Evolutionary conservation across 2,329 filamentous ascomycete genomes (phyloP), one percentile per base, ranked within the genome.

Genomic region (Hypocreales sp.): DNA sequence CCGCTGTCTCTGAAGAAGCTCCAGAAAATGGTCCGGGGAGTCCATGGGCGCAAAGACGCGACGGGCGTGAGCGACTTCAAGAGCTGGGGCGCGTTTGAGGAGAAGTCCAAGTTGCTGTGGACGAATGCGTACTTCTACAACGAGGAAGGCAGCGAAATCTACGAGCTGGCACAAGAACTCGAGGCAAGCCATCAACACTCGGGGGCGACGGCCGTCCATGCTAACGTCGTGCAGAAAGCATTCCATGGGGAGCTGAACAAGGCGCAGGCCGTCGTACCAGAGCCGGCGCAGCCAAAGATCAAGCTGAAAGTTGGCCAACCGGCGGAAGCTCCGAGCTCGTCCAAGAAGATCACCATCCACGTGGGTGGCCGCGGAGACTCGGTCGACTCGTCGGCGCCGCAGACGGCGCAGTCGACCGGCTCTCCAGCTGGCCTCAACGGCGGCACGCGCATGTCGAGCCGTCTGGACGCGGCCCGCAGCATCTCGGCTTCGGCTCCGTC

Each of bases 101-200:
- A 84, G 29, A 79, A 80, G 42, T 65, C 81, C 9, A 79, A 74
- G 41, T 64, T 81, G 28, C 73, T 94, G 23, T 94, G 86, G 86
- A 67, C 66, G 26, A 94, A 94, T 50, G 83, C 84, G 0, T 79
- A 74, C 42, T 77, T 77, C 32, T 94, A 87, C 59, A 94, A 94
- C 39, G 82, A 93, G 49, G 84, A 93, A 45, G 80, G 78, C 4
- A 93, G 86, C 43, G 78, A 83, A 11, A 86, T 93, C 27, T 82
- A 75, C 36, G 61, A 69, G 14, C 60, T 90, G 34, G 82, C 83
- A 1, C 69, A 74, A 26, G 74, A 90, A 33, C 67, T 94, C 6
- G 76, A 92, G 69, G 81, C 82, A 56, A 26, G 41, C 15, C 6
- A 20, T 5, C 13, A n/a, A 5, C 5, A 12, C 13, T 5, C 4